Base-by-base conservation (phyloP, 306 rosid genomes). In the Vachellia collinsii region DNA sequence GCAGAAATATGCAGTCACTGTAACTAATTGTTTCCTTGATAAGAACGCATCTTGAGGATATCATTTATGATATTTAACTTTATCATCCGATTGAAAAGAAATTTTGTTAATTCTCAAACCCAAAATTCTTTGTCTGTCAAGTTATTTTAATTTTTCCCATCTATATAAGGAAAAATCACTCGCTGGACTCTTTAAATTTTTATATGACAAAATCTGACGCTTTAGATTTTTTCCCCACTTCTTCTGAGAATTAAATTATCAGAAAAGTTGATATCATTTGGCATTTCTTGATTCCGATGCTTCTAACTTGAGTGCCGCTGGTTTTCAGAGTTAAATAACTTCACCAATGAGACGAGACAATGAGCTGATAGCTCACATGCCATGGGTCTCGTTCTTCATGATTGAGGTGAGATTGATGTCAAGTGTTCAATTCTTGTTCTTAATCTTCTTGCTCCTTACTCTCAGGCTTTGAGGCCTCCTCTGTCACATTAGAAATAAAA, bases 21-120 rank as follows among this genome's bases (percentile, higher is more conserved):
- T 53, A 53, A 53, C 59, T 19, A 6, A 3, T 53, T 19, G 59
- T 53, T 53, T 53, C 59, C 9, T 53, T 53, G 59, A 19, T 53
- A 17, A 53, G 59, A 53, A 19, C 59, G 51, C 46, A 61, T 74
- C 61, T 74, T 80, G 36, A 70, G 44, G 42, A 25, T 25, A 8
- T 43, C 12, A 43, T 59, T 29, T 47, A 22, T 61, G 19, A 25
- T 42, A 41, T 68, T 67, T n/a, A 39, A 41, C 36, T 3, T 7
- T 66, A 10, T 66, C 42, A 38, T 7, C 25, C 71, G 17, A 7
- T 10, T 6, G 7, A 3, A 66, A 38, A 63, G 38, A 17, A 37
- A 38, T 20, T 13, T n/a, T 10, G 53, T 69, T 69, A 20, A 69
- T 69, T 29, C 25, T 42, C 53, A 50, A 17, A 17, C 56, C 56